Evolutionary conservation across 257 asterid genomes (phyloP), one percentile per base, ranked within the genome.

Genomic region (Linaria vulgaris): DNA sequence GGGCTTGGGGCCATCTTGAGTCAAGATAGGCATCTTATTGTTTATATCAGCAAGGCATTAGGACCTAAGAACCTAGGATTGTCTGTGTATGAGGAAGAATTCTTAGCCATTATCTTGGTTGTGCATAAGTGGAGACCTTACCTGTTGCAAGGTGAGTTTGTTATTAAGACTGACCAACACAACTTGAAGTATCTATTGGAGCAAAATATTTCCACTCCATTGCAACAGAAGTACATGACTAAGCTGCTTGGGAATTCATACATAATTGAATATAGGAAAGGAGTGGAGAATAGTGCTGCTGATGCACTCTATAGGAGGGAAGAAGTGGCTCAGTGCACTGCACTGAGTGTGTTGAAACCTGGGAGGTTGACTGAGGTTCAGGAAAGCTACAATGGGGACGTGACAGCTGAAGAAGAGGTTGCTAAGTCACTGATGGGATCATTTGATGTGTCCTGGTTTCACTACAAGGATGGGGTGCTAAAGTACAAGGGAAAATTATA

Each of bases 71-170:
- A 19, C 9, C 15, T 3, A 6, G 41, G 34, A 0, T 17, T 4
- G 0, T 37, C 61, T 0, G 19, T 39, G 0, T 64, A 64, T 41
- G 46, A 24, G 5, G 24, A 21, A 12, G 51, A 34, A 12, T 31
- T 64, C 7, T 37, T 64, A 6, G 69, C 51, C 2, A 6, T 64
- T 0, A 25, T 64, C 3, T 4, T 3, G 0, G 69, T 52, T 11
- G 24, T 64, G 0, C 38, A 51, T 12, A 51, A 49, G 15, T 64
- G 61, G 69, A 19, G 69, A 6, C 37, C 59, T 10, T 64, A 64
- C 12, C n/a, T 50, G 5, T 1, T 38, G n/a, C 51, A 48, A 1
- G 4, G 22, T 2, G 12, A 20, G 4, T 64, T 51, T 24, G 17
- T 12, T 10, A 21, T 51, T 1, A 9, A 20, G 1, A 50, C 69